A percentile compares a stretch with the other conserved stretches of the same genome.
phyloP scores from a whole-genome alignment of 2,329 filamentous ascomycete genomes.

The Pseudogymnoascus sp. region DNA sequence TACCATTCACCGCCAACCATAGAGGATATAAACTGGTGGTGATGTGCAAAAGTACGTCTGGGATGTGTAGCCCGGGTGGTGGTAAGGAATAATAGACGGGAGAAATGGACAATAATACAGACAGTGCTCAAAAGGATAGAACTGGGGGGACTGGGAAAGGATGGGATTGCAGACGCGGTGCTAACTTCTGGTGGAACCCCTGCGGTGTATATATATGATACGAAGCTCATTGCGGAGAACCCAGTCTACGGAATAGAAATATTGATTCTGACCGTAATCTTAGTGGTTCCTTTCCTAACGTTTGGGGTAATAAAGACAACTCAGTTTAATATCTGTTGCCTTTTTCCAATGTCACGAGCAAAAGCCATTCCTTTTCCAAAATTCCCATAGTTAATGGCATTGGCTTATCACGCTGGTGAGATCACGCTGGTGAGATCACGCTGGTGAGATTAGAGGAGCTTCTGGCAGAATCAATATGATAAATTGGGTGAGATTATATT shows the following conservation, averaged over 20 bases:
- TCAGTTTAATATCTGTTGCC: background rate
- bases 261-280: background rate
- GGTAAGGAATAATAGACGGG: background rate
- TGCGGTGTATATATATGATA: background rate
- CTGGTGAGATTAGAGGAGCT: background rate
- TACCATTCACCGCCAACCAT: conserved; percentile 30
- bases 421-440: no score
- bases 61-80: background rate
- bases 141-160: background rate
- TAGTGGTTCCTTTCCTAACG: background rate
- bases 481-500: background rate
- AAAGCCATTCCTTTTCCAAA: background rate
- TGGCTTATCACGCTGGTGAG: background rate
- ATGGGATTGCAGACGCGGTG: background rate
- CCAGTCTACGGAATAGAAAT: background rate
- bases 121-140: background rate
- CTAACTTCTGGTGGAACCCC: background rate
- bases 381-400: background rate
- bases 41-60: background rate
- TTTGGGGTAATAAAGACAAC: background rate
- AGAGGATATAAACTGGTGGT: conserved; percentile 13
- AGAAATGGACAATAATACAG: background rate
- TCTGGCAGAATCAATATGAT: background rate
- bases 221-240: background rate
- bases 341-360: background rate